phyloP scores from a whole-genome alignment of 2,329 filamentous ascomycete species.

The Pseudophaeomoniella oleicola region DNA sequence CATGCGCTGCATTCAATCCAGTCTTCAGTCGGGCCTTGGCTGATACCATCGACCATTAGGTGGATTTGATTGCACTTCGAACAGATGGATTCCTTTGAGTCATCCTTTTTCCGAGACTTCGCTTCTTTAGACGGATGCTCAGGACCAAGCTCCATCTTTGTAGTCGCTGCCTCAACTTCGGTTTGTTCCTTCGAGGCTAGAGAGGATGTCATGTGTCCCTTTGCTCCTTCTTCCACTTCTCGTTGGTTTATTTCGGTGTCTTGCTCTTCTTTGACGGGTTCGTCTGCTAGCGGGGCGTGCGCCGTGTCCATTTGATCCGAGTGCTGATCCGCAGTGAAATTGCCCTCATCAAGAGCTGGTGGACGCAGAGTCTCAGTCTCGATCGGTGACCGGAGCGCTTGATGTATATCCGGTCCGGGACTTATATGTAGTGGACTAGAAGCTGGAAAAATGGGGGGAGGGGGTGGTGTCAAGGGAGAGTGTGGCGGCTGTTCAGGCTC shows the following conservation, averaged over 20 bases:
- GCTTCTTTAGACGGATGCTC: conserved; percentile 8
- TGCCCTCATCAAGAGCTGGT: neutral
- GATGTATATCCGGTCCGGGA: neutral
- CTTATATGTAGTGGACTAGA: neutral
- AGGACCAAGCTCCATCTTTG: neutral
- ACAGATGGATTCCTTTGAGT: conserved; percentile 33
- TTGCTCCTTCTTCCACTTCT: neutral
- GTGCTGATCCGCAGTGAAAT: neutral
- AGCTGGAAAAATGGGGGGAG: neutral
- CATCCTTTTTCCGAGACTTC: conserved; percentile 12
- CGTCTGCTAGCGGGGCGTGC: neutral
- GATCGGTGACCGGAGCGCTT: neutral
- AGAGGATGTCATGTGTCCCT: neutral
- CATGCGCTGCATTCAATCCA: conserved; percentile 58
- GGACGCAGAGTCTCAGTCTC: no score
- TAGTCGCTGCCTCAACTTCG: neutral
- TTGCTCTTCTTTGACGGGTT: neutral
- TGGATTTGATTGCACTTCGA: conserved; percentile 42
- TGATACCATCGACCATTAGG: conserved; percentile 35
- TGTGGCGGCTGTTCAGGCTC: conserved; percentile 11
- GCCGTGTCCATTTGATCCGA: neutral
- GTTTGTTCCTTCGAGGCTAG: no score
- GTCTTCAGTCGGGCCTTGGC: conserved; percentile 31
- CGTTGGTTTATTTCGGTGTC: neutral
- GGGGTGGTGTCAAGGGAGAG: neutral